Percentiles rank a stretch among this genome's conserved stretches.
Evolutionary conservation across 2,329 filamentous ascomycete genomes (phyloP).

Genomic region (Botryotinia calthae): DNA sequence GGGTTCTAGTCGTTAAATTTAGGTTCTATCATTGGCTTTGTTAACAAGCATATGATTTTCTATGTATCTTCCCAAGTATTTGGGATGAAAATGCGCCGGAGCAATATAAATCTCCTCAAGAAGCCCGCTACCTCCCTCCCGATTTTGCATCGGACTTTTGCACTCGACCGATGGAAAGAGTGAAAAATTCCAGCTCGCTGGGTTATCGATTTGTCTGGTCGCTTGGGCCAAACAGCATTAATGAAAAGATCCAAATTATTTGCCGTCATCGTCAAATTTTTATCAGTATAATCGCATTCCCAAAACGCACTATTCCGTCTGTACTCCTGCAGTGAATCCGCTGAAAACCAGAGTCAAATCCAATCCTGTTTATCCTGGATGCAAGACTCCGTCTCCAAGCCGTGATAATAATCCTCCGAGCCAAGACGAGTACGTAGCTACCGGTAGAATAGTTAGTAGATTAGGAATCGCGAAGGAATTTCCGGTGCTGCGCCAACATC

Average conservation of each 20-base stretch:
- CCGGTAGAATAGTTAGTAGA: not conserved
- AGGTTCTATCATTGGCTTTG: not conserved
- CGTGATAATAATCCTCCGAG: slow-evolving; percentile 1
- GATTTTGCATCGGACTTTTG: not conserved
- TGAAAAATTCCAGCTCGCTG: not conserved
- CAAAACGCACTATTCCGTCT: not conserved
- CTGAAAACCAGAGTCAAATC: not conserved
- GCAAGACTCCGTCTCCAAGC: not conserved
- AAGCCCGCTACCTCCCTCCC: slow-evolving; percentile 3
- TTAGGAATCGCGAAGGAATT: slow-evolving; percentile 11
- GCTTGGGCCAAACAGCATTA: not conserved
- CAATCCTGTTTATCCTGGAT: not conserved
- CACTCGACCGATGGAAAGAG: not conserved
- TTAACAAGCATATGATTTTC: not conserved
- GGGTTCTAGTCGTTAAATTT: not conserved
- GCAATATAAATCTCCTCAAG: not conserved
- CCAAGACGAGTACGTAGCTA: not conserved
- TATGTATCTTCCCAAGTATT: not conserved
- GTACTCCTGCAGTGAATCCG: not conserved
- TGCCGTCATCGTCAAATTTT: not conserved
- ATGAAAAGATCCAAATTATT: not conserved
- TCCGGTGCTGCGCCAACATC: slow-evolving; percentile 2
- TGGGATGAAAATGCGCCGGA: slow-evolving; percentile 1
- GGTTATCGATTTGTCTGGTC: not conserved
- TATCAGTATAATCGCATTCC: not conserved